Percentiles rank a stretch among this genome's conserved stretches.
Evolutionary conservation across 352 stramenopile genomes (phyloP).

Genomic region (Phytophthora vignae): DNA sequence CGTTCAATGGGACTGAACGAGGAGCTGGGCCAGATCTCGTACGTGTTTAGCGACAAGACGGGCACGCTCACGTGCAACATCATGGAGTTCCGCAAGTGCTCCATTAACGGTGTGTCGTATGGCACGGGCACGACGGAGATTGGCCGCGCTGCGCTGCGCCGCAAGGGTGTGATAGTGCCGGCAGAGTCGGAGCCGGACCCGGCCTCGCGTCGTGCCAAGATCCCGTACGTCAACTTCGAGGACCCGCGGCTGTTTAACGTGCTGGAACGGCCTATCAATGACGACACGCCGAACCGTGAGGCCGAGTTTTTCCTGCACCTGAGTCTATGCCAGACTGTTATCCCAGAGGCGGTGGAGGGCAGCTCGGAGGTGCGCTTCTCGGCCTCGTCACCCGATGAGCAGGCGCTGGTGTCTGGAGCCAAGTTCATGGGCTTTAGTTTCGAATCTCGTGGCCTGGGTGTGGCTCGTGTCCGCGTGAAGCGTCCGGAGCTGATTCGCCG

Average conservation of each 20-base stretch:
- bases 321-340: slow-evolving; percentile 84
- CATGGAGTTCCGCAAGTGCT: slow-evolving; percentile 96
- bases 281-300: slow-evolving; percentile 47
- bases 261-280: slow-evolving; percentile 41
- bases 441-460: slow-evolving; percentile 65
- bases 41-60: slow-evolving; percentile 95
- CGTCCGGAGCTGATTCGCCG: slow-evolving; percentile 40
- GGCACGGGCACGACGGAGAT: slow-evolving; percentile 90
- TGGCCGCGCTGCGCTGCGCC: slow-evolving; percentile 66
- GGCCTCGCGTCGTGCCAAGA: slow-evolving; percentile 31
- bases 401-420: slow-evolving; percentile 89
- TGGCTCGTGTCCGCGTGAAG: slow-evolving; percentile 69
- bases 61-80: slow-evolving; percentile 95
- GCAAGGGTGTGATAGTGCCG: slow-evolving; percentile 67
- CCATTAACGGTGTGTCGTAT: slow-evolving; percentile 93
- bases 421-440: slow-evolving; percentile 86
- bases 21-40: slow-evolving; percentile 92
- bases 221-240: slow-evolving; percentile 88
- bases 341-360: slow-evolving; percentile 64
- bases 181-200: slow-evolving; percentile 42
- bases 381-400: slow-evolving; percentile 88
- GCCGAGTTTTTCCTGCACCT: slow-evolving; percentile 89
- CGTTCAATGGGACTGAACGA: slow-evolving; percentile 90
- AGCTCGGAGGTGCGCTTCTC: slow-evolving; percentile 69
- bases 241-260: slow-evolving; percentile 59